These are phyloP conservation scores for Ascochyta pisi DNA, from an alignment of 2,329 filamentous ascomycete genomes.

Conservation along the genomic window DNA sequence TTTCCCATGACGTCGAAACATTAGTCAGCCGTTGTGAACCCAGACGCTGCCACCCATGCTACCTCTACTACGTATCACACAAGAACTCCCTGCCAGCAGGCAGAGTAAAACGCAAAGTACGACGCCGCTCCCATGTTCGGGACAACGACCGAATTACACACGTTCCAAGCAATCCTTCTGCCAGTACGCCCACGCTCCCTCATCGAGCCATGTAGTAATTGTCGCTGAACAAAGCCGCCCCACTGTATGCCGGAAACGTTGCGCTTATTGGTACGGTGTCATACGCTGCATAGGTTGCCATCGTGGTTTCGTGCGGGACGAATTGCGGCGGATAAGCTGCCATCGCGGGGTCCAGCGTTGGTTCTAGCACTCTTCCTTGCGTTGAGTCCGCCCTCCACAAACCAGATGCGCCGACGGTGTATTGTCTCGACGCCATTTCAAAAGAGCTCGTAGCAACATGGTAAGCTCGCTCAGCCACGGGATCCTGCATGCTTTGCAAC, in stretches of 20 bases:
- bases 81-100: background rate
- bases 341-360: background rate
- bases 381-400: conserved; percentile 13
- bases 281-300: conserved; percentile 11
- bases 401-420: conserved; percentile 22
- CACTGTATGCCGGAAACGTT: conserved; percentile 1
- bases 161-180: background rate
- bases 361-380: background rate
- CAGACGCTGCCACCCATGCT: background rate
- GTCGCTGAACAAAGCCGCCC: conserved; percentile 1
- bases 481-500: conserved; percentile 44
- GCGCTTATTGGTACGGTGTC: background rate
- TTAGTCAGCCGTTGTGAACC: background rate
- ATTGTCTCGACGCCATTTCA: conserved; percentile 24
- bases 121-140: background rate
- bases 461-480: conserved; percentile 35
- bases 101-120: background rate
- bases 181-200: background rate
- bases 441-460: conserved; percentile 28
- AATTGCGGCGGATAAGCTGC: conserved; percentile 3
- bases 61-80: background rate
- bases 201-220: conserved; percentile 11
- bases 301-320: background rate
- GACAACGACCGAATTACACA: background rate
- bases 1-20: background rate